phyloP scores from a whole-genome alignment of 768 basidiomycete genomes.

The Tricholoma hemisulphureum region DNA sequence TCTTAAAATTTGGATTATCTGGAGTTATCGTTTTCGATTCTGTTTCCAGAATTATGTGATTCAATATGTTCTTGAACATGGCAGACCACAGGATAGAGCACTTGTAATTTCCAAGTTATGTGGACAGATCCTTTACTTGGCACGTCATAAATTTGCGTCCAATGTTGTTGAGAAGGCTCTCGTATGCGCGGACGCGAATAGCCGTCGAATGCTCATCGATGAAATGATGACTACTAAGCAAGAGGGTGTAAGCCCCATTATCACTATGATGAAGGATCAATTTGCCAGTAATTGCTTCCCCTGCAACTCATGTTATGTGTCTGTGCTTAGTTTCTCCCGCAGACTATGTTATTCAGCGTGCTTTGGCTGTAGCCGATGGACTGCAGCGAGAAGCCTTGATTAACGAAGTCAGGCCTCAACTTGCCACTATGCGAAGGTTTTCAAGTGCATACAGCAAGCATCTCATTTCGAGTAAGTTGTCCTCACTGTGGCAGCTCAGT shows the following conservation, averaged over 20 bases:
- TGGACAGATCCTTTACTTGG: slow-evolving; percentile 76
- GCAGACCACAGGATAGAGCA: slow-evolving; percentile 64
- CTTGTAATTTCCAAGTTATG: slow-evolving; percentile 66
- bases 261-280: slow-evolving; percentile 82
- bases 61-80: slow-evolving; percentile 88
- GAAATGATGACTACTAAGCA: slow-evolving; percentile 71
- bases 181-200: slow-evolving; percentile 58
- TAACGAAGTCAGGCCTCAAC: slow-evolving; percentile 60
- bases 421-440: slow-evolving; percentile 68
- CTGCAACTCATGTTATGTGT: background rate
- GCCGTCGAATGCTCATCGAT: slow-evolving; percentile 68
- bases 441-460: slow-evolving; percentile 79
- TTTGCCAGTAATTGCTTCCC: slow-evolving; percentile 67
- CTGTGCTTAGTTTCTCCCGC: slow-evolving; percentile 1
- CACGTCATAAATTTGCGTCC: slow-evolving; percentile 90
- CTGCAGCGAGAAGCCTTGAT: slow-evolving; percentile 71
- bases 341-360: slow-evolving; percentile 89
- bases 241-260: slow-evolving; percentile 69
- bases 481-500: background rate
- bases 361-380: slow-evolving; percentile 64
- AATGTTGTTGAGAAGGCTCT: slow-evolving; percentile 95
- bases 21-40: slow-evolving; percentile 13
- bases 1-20: slow-evolving; percentile 7
- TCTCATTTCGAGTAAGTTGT: slow-evolving; percentile 67
- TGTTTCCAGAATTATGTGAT: slow-evolving; percentile 87